phyloP scores from a whole-genome alignment of 192 early-diverging fungal species.

The Haplosporangium gracile region DNA sequence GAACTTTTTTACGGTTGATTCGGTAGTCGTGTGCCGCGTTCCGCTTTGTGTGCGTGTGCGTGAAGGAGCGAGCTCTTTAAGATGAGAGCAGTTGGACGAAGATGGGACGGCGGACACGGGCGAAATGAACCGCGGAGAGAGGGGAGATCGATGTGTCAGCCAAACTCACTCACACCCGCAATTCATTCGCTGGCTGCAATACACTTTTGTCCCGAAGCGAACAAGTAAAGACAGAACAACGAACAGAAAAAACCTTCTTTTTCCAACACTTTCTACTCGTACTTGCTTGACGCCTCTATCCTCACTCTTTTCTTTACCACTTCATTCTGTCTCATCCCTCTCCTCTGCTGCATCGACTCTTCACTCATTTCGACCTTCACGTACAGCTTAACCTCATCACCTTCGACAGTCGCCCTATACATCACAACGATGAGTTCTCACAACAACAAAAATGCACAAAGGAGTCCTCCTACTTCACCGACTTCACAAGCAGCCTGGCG shows the following conservation, averaged over 20 bases:
- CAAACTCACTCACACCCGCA: not conserved
- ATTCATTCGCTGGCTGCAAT: not conserved
- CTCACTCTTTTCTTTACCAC: not conserved
- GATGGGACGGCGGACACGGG: too few relatives aligned
- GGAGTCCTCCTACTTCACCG: constrained; percentile 21
- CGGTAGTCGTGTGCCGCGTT: not conserved
- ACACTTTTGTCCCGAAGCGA: not conserved
- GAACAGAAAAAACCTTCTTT: not conserved
- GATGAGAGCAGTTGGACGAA: not conserved
- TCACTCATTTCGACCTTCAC: not conserved
- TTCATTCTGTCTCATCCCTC: not conserved
- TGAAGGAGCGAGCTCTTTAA: not conserved
- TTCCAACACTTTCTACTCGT: not conserved
- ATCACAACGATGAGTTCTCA: not conserved
- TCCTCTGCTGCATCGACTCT: not conserved
- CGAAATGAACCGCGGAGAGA: not conserved
- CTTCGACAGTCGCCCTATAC: not conserved
- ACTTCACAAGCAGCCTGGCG: constrained; percentile 31
- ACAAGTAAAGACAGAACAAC: not conserved
- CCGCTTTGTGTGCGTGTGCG: not conserved
- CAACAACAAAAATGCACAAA: not conserved
- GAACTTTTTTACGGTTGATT: not conserved
- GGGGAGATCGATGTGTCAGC: constrained; percentile 1
- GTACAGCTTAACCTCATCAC: not conserved
- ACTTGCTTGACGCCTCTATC: not conserved